Evolutionary conservation across 352 stramenopile genomes (phyloP), one percentile per base, ranked within the genome.

Genomic region (Phytophthora brassicae): DNA sequence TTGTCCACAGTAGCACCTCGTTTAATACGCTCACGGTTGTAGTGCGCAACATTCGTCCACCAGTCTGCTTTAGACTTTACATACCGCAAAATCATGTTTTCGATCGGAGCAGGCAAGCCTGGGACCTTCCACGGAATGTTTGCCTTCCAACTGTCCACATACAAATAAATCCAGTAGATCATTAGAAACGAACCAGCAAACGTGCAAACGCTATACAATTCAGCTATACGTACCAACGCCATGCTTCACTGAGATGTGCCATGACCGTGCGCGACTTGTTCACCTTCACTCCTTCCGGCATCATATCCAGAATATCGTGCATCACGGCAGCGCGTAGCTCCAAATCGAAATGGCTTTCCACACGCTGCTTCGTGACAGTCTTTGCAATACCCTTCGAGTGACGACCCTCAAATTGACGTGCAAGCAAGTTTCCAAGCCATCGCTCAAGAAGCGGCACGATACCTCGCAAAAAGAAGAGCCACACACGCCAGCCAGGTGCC

Each of bases 101-200:
- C 98, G 66, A 99, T 98, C 0, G 97, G 97, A 22, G 96, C 96
- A 22, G 98, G 98, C 61, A 99, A 95, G 13, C 98, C 97, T 12
- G 98, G 97, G n/a, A 99, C 97, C 78, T 99, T 99, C 98, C 98
- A 99, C 3, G 97, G 97, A 77, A 99, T 99, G 69, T 99, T 99
- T 24, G 98, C 97, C 77, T 99, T 99, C 92, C 92, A 98, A 53
- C 64, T 70, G 29, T 22, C 38, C 7, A 64, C 29, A 66, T n/a
- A 29, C 38, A 38, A 56, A 17, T 20, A 53, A 28, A 11, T 38
- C n/a, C n/a, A n/a, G n/a, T n/a, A n/a, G n/a, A 58, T 19, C 35
- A 41, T 41, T 41, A 43, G 26, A 11, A 31, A 31, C 26, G 4
- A 31, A 31, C 8, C 26, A 31, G 26, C 26, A 31, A 31, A 31